A percentile compares a stretch with the other conserved stretches of the same genome.
Conservation (phyloP, 805 yeast genomes). For the Ogataea chonburiensis region DNA sequence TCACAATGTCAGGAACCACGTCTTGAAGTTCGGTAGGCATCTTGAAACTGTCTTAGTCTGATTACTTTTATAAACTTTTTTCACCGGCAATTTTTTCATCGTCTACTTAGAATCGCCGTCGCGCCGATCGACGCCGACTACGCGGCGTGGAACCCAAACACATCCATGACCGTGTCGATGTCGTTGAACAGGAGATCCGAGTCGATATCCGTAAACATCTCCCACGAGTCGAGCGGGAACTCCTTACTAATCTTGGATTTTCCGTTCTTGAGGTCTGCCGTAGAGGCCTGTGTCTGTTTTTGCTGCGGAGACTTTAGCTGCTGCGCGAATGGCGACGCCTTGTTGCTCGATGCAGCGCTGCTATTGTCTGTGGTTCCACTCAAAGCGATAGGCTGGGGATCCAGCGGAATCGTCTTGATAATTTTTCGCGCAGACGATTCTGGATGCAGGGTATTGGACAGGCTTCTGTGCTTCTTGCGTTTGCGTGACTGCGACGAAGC, state of each 20-base stretch:
- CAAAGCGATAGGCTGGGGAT: slow-evolving; percentile 70
- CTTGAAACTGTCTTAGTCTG: slow-evolving; percentile 6
- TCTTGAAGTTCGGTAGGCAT: slow-evolving; percentile 83
- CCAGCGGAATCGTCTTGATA: slow-evolving; percentile 76
- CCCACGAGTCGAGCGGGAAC: slow-evolving; percentile 42
- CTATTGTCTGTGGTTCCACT: slow-evolving; percentile 27
- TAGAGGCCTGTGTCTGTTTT: neutral
- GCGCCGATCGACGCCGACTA: slow-evolving; percentile 13
- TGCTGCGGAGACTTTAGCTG: slow-evolving; percentile 18
- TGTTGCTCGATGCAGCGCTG: slow-evolving; percentile 20
- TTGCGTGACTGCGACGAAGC: slow-evolving; percentile 21
- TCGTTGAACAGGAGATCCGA: slow-evolving; percentile 70
- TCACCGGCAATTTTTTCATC: slow-evolving; percentile 15
- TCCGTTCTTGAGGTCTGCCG: neutral
- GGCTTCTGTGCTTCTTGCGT: slow-evolving; percentile 43
- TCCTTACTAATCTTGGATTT: slow-evolving; percentile 11
- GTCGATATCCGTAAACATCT: slow-evolving; percentile 39
- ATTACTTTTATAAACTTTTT: slow-evolving; percentile 10
- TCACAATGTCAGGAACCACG: slow-evolving; percentile 81
- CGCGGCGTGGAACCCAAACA: slow-evolving; percentile 80
- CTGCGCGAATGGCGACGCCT: slow-evolving; percentile 22
- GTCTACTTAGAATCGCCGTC: slow-evolving; percentile 4
- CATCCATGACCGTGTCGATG: slow-evolving; percentile 86
- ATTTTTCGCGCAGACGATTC: slow-evolving; percentile 73
- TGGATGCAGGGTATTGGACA: slow-evolving; percentile 58